phyloP scores from a whole-genome alignment of 148 eudicot genomes.

The Rhododendron griersonianum region DNA sequence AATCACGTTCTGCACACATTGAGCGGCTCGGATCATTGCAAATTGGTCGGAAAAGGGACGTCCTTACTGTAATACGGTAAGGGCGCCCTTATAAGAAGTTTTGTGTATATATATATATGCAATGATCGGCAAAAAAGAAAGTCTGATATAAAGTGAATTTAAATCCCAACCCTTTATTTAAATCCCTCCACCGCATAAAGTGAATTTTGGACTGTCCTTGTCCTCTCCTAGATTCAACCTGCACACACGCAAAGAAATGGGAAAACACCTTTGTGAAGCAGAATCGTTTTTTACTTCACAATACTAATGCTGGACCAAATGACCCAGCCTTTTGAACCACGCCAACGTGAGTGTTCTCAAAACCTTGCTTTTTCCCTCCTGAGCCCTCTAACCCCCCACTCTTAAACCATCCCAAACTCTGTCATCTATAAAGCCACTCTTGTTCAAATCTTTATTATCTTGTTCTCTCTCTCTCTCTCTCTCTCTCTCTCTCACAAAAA shows the following conservation, averaged over 20 bases:
- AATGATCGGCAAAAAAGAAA: too few species aligned
- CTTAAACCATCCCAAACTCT: too few species aligned
- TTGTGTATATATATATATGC: too few species aligned
- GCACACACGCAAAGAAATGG: background rate
- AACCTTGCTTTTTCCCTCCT: background rate
- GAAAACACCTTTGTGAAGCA: background rate
- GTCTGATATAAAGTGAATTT: too few species aligned
- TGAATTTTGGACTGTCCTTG: background rate
- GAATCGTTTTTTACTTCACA: background rate
- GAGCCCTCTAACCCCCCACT: background rate
- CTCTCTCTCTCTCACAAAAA: background rate
- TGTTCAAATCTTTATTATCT: background rate
- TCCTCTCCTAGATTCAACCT: background rate
- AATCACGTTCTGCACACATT: too few species aligned
- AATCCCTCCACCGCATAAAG: background rate
- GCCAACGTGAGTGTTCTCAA: background rate
- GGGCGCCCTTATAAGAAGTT: too few species aligned
- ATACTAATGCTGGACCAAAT: background rate
- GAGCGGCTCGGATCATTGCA: too few species aligned
- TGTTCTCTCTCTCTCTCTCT: background rate
- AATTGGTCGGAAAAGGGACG: too few species aligned
- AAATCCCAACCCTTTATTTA: too few species aligned
- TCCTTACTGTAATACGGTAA: too few species aligned
- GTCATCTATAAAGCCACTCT: background rate
- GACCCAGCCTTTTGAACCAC: background rate